Evolutionary conservation across 1,139 yeast genomes (phyloP), one percentile per base, ranked within the genome.

Genomic region (Arxiozyma slooffiae): DNA sequence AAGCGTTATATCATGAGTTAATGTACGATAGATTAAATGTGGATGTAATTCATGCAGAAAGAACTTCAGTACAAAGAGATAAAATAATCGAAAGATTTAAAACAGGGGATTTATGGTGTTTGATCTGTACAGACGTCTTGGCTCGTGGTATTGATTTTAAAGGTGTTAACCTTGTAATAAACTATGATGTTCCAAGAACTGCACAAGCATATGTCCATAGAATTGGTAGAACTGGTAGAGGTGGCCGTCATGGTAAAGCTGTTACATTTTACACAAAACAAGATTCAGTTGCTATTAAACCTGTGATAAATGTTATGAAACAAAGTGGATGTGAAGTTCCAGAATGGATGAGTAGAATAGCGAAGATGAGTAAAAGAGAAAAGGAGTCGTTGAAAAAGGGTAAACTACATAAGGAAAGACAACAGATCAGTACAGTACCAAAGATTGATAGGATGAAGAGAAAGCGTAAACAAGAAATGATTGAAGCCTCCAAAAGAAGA

Each of bases 151-250:
- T 94, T 52, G 98, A 94, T 69, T 94, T 94, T 72, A 88, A 88
- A 64, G 97, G 97, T 41, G 95, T 94, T 41, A 90, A 90, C 62
- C 69, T 92, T 54, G 97, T 94, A 37, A 86, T 94, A 59, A 94
- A 94, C 69, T 94, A 92, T 66, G 99, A 94, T 70, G 96, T 92
- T 6, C 99, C 99, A 17, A 88, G 82, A 60, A 79, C 85, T 48
- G 88, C 97, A 0, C 97, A 92, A 67, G 84, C 96, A 0, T 94
- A 94, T 67, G 96, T 94, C 44, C 99, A 94, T 68, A 80, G 99
- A 71, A 88, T 94, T 60, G 99, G 99, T 68, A 85, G 99, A 74
- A 92, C 98, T 1, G 99, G 98, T 57, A 83, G 99, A 75, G 96
- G 92, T 48, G 96, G 96, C 1, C 80, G 85, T 57, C 62, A 71